Percentiles rank a stretch among this genome's conserved stretches.
Evolutionary conservation across 2,329 filamentous ascomycete species (phyloP).

Genomic region (Neofusicoccum cordaticola): DNA sequence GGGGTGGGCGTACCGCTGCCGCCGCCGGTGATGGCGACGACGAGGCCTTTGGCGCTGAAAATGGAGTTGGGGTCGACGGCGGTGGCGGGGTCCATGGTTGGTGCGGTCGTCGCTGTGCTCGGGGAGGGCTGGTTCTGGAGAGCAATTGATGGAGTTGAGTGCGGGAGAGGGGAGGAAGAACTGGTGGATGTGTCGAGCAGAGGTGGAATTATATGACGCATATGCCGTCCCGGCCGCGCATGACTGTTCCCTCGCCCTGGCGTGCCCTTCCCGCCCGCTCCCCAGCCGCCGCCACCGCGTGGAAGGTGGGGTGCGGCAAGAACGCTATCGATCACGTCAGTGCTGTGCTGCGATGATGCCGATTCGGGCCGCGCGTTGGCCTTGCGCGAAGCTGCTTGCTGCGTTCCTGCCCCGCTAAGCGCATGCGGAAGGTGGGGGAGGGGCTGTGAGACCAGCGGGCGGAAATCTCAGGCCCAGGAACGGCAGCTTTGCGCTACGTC

Average conservation of each 20-base stretch:
- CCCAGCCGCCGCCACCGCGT: not conserved
- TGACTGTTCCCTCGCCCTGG: not conserved
- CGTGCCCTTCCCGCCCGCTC: not conserved
- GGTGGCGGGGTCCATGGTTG: conserved; percentile 35
- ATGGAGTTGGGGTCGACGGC: conserved; percentile 33
- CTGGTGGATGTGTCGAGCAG: not conserved
- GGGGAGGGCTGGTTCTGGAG: not conserved
- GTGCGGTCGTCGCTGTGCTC: not conserved
- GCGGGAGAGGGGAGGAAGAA: not conserved
- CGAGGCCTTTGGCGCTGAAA: conserved; percentile 40
- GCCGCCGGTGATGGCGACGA: conserved; percentile 42
- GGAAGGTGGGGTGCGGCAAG: not conserved
- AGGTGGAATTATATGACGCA: not conserved
- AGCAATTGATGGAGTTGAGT: not conserved
- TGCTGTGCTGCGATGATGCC: not conserved
- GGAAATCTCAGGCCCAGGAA: not conserved
- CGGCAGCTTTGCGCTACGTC: not conserved
- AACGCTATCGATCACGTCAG: conserved; percentile 6
- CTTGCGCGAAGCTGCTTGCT: not conserved
- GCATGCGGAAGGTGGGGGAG: conserved; percentile 1
- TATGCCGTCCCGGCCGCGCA: not conserved
- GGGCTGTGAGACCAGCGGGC: not conserved
- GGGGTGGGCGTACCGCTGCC: conserved; percentile 35
- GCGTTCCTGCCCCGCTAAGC: not conserved
- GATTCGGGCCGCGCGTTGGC: not conserved